phyloP scores from a whole-genome alignment of 345 rosid genomes.

The Crucihimalaya himalaica region DNA sequence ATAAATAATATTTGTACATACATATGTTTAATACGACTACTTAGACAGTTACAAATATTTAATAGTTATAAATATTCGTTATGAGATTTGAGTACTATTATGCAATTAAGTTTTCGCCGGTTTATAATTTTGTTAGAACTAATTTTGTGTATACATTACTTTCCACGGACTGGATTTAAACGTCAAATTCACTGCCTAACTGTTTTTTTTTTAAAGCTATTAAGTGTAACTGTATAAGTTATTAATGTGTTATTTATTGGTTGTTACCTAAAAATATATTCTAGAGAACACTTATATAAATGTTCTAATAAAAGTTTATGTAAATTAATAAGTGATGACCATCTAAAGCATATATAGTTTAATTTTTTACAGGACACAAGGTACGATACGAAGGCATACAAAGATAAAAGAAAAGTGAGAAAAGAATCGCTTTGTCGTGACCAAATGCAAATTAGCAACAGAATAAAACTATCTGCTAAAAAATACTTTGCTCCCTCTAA shows the following conservation, averaged over 20 bases:
- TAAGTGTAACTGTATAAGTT: not conserved
- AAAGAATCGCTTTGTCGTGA: slow-evolving; percentile 44
- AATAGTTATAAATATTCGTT: not conserved
- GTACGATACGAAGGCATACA: slow-evolving; percentile 4
- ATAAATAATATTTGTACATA: not conserved
- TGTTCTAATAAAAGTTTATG: no score
- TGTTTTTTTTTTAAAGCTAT: not conserved
- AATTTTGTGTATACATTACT: not conserved
- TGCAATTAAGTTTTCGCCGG: not conserved
- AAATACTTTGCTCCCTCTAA: slow-evolving; percentile 12
- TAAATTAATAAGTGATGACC: no score
- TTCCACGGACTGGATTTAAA: not conserved
- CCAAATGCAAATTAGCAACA: slow-evolving; percentile 41
- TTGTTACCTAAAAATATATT: no score
- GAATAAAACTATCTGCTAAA: slow-evolving; percentile 15
- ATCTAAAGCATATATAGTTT: not conserved
- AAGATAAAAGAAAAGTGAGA: slow-evolving; percentile 22
- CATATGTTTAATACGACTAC: not conserved
- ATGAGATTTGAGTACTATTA: not conserved
- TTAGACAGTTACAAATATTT: not conserved
- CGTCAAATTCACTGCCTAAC: not conserved
- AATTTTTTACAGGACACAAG: slow-evolving; percentile 18
- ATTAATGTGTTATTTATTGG: not conserved
- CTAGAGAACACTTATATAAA: no score
- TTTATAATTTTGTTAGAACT: not conserved